Base-by-base conservation (phyloP, 1,284 basidiomycete genomes). In the Ustilago xerochloae region DNA sequence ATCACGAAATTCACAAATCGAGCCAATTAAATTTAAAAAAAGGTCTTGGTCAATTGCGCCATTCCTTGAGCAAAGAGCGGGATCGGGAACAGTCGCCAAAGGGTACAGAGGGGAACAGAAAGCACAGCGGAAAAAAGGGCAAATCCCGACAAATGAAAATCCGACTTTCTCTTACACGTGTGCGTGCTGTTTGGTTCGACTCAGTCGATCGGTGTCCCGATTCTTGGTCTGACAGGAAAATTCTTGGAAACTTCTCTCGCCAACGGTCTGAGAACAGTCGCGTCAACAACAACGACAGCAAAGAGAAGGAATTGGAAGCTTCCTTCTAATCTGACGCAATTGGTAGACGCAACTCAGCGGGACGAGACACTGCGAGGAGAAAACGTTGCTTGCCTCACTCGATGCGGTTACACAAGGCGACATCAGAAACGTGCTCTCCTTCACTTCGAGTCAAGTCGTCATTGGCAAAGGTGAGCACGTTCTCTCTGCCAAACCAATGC, bases 401-500 rank as follows among this genome's bases (percentile, higher is more conserved):
- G 29, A 47, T 47, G 45, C 45, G 45, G 38, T 39, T 10, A 26
- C 22, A 26, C 22, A 13, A 13, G 15, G 9, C 38, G 18, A 20
- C 6, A 9, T 8, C 13, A 20, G 22, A 43, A 43, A 43, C 24
- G 41, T 43, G 41, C 41, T 26, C n/a, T n/a, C 41, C 12, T 26
- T 20, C 18, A 9, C 38, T 20, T 48, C 48, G 46, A 43, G 49
- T 63, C 62, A 63, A 36, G 22, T 29, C 50, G 54, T 32, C 48
- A 43, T 43, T 33, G 48, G 33, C 36, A 30, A 55, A 50, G 60
- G 38, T 32, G 39, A 57, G 36, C 62, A 63, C 49, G 62, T 63
- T 57, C 49, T 53, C n/a, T 24, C 1, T 43, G 38, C 38, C n/a
- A 10, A 18, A 20, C 38, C 7, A 39, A 18, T 18, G 38, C 38